These are phyloP conservation scores for Phtheirospermum japonicum DNA, from an alignment of 257 asterid species.

Conservation along the genomic window DNA sequence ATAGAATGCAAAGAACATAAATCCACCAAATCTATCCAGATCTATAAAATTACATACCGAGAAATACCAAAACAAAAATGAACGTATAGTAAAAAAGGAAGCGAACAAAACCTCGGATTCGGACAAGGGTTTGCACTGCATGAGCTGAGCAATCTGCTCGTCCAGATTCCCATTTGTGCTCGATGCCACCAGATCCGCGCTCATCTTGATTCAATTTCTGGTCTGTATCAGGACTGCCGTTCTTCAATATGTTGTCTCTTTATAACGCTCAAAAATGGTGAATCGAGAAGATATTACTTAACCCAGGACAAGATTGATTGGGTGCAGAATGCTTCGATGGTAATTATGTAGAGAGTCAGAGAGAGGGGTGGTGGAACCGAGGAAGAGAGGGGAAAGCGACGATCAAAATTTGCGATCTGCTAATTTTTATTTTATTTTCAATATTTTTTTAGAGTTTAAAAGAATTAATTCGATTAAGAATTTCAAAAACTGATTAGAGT, in stretches of 20 bases:
- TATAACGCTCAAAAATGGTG: background rate
- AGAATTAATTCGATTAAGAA: background rate
- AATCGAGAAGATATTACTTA: background rate
- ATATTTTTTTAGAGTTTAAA: too few relatives aligned
- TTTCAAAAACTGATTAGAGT: too few relatives aligned
- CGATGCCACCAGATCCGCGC: constrained; percentile 75
- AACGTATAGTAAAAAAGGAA: constrained; percentile 10
- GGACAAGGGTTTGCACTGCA: constrained; percentile 97
- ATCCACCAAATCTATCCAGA: constrained; percentile 28
- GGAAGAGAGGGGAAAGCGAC: background rate
- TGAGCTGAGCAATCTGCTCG: constrained; percentile 87
- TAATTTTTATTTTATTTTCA: too few relatives aligned
- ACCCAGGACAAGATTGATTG: background rate
- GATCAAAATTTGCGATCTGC: background rate
- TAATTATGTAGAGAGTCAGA: background rate
- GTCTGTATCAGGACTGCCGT: constrained; percentile 34
- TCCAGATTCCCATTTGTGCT: constrained; percentile 81
- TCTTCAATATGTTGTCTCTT: constrained; percentile 22
- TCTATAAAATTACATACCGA: constrained; percentile 22
- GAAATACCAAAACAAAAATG: constrained; percentile 5
- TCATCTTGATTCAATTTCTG: constrained; percentile 48
- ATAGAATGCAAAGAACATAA: constrained; percentile 1
- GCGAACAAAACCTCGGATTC: constrained; percentile 68
- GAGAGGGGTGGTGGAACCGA: too few relatives aligned
- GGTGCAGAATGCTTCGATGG: background rate